A percentile compares a stretch with the other conserved stretches of the same genome.
These are phyloP conservation scores for Boletus rufocinnamomeus DNA, from an alignment of 768 basidiomycete genomes.

Conservation along the genomic window DNA sequence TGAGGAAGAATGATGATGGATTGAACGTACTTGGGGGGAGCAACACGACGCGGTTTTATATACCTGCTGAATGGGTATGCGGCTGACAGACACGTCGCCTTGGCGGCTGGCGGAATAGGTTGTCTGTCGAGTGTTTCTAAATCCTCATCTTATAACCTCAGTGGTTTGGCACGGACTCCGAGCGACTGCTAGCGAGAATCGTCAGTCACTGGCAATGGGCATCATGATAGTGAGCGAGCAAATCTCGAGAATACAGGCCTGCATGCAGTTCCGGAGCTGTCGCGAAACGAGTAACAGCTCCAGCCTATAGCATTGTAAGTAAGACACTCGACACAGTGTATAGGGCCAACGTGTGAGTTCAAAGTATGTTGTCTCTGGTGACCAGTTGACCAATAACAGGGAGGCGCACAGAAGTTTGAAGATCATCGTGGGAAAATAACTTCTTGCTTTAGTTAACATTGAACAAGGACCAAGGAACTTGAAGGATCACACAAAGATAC, in stretches of 20 bases:
- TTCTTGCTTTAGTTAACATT: no score
- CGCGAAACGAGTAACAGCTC: not conserved
- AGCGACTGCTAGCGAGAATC: not conserved
- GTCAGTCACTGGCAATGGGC: no score
- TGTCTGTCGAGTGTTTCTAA: not conserved
- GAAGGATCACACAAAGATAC: not conserved
- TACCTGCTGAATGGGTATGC: constrained; percentile 2
- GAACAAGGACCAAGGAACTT: no score
- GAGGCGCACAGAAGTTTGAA: no score
- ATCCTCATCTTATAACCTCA: not conserved
- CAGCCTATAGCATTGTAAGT: no score
- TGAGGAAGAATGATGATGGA: not conserved
- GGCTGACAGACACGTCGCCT: constrained; percentile 17
- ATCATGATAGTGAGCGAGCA: not conserved
- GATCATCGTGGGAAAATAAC: not conserved
- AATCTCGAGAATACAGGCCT: not conserved
- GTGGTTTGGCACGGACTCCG: not conserved
- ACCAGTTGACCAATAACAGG: no score
- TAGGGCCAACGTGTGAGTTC: no score
- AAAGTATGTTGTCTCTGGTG: not conserved
- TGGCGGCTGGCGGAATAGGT: constrained; percentile 6
- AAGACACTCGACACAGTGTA: not conserved
- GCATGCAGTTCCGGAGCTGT: not conserved
- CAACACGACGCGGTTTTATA: constrained; percentile 5
- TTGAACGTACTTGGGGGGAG: not conserved